phyloP scores from a whole-genome alignment of 192 early-diverging fungal genomes.

The Thoreauomyces humboldtii region DNA sequence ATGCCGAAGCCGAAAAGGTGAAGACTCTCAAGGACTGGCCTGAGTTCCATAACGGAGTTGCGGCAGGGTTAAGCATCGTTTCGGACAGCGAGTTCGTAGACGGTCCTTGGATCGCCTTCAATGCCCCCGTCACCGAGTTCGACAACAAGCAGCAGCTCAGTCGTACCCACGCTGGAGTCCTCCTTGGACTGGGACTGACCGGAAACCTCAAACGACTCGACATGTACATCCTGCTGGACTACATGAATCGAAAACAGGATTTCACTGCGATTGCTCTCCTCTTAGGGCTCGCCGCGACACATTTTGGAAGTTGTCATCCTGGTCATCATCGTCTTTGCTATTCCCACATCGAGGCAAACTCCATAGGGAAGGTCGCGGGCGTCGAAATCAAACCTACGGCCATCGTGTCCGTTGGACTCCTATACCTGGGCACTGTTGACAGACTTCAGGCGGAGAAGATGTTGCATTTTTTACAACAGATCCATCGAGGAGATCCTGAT shows the following conservation, averaged over 20 bases:
- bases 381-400: slow-evolving; percentile 64
- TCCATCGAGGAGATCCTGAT: neutral
- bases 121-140: slow-evolving; percentile 40
- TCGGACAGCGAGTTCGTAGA: slow-evolving; percentile 52
- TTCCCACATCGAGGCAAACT: slow-evolving; percentile 39
- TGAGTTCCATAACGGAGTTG: slow-evolving; percentile 85
- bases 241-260: slow-evolving; percentile 66
- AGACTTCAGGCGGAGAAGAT: slow-evolving; percentile 72
- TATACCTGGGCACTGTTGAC: slow-evolving; percentile 67
- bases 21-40: slow-evolving; percentile 70
- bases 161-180: slow-evolving; percentile 70
- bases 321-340: slow-evolving; percentile 65
- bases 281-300: slow-evolving; percentile 71
- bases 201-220: slow-evolving; percentile 71
- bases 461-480: slow-evolving; percentile 61
- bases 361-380: slow-evolving; percentile 63
- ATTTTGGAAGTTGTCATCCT: slow-evolving; percentile 63
- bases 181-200: slow-evolving; percentile 77
- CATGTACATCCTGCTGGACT: slow-evolving; percentile 58
- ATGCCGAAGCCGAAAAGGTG: slow-evolving; percentile 42
- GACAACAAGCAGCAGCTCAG: slow-evolving; percentile 39
- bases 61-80: slow-evolving; percentile 69
- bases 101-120: slow-evolving; percentile 80
- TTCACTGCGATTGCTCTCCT: slow-evolving; percentile 71
- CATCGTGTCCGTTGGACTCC: slow-evolving; percentile 74